Evolutionary conservation across 768 basidiomycete genomes (phyloP).

Genomic region (Phallus indusiatus): DNA sequence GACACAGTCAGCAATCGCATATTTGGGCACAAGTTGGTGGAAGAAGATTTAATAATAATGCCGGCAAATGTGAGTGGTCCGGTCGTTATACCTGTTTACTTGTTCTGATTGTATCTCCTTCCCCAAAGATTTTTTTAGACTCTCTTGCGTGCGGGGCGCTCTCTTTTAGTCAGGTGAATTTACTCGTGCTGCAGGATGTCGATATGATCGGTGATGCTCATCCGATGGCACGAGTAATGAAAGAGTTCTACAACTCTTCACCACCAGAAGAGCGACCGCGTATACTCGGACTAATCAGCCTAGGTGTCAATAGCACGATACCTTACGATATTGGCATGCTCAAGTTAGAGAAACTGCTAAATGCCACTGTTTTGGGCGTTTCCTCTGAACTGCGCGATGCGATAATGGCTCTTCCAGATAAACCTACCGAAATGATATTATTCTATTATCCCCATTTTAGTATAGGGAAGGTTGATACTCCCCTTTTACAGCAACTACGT

Average conservation of each 20-base stretch:
- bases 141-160: conserved; percentile 29
- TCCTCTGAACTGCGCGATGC: conserved; percentile 24
- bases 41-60: conserved; percentile 31
- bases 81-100: background rate
- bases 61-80: conserved; percentile 27
- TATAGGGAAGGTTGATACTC: conserved; percentile 24
- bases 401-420: conserved; percentile 25
- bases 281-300: conserved; percentile 31
- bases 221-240: conserved; percentile 35
- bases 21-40: conserved; percentile 20
- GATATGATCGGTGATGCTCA: conserved; percentile 29
- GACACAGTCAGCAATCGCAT: conserved; percentile 16
- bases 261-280: conserved; percentile 30
- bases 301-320: conserved; percentile 16
- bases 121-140: conserved; percentile 29
- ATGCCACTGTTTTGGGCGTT: conserved; percentile 31
- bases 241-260: conserved; percentile 33
- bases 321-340: conserved; percentile 22
- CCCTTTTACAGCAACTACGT: conserved; percentile 38
- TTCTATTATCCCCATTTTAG: conserved; percentile 36
- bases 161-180: conserved; percentile 33
- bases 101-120: background rate
- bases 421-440: conserved; percentile 43
- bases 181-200: conserved; percentile 37
- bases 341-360: conserved; percentile 30